A percentile compares a stretch with the other conserved stretches of the same genome.
phyloP scores from a whole-genome alignment of 2,329 filamentous ascomycete species.

The Neonectria faginata region DNA sequence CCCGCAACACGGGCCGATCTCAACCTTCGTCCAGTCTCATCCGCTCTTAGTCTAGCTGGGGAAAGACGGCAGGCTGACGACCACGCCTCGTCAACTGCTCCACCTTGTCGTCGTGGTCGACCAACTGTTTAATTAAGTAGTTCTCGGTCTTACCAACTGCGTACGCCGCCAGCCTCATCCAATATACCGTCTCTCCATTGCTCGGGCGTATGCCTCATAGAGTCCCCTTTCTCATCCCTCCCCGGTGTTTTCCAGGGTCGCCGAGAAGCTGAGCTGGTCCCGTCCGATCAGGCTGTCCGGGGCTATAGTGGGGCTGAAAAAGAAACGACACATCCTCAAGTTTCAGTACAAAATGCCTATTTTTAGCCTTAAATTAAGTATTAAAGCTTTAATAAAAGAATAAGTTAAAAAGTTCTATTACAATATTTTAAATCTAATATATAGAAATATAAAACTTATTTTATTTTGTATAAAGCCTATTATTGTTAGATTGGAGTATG shows the following conservation, averaged over 20 bases:
- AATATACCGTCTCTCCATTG: not conserved
- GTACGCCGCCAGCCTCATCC: not conserved
- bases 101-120: not conserved
- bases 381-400: too few species aligned
- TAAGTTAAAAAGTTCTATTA: too few species aligned
- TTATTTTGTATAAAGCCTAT: too few species aligned
- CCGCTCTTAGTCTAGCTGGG: not conserved
- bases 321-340: too few species aligned
- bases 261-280: slow-evolving; percentile 6
- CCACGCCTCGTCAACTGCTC: slow-evolving; percentile 19
- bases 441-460: too few species aligned
- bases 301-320: too few species aligned
- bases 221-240: not conserved
- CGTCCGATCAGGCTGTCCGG: not conserved
- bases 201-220: not conserved
- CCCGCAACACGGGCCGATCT: slow-evolving; percentile 26
- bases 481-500: too few species aligned
- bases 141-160: not conserved
- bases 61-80: slow-evolving; percentile 18
- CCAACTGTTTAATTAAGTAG: not conserved
- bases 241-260: not conserved
- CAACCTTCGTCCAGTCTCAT: slow-evolving; percentile 13
- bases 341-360: too few species aligned
- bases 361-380: too few species aligned
- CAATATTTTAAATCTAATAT: too few species aligned